Base-by-base conservation (phyloP, 176 grass and related monocot genomes). In the Eragrostis curvula region DNA sequence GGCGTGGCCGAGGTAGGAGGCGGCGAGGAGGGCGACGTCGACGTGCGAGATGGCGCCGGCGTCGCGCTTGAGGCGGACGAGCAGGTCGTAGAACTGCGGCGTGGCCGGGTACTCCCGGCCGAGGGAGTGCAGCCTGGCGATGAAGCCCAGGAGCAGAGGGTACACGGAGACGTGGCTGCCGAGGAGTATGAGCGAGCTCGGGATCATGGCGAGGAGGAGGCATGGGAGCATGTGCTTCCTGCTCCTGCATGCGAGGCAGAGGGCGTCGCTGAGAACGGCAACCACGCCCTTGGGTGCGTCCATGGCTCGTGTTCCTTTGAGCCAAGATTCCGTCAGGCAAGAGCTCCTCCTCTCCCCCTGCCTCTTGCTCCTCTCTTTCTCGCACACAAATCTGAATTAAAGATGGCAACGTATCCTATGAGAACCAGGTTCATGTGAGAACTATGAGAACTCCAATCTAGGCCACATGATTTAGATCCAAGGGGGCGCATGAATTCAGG, bases 221-320 rank as follows among this genome's bases (percentile, higher is more conserved):
- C 61, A 61, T 5, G 80, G 74, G 41, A 83, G 55, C 86, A 83
- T 88, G 46, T 79, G 67, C 74, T 79, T 83, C 86, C 21, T 79
- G 67, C 56, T 83, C 48, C 58, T 79, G 20, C 16, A 45, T 56
- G 80, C 56, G 24, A 88, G 56, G 74, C 32, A 72, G 30, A 73
- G 2, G 66, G 80, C 86, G 24, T 88, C 73, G 23, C 48, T 83
- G 17, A 88, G 66, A 23, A 88, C 75, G 44, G 44, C 80, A 8
- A 41, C 56, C 49, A 50, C 66, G 24, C 73, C 74, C 56, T 12
- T 51, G 18, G 74, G 56, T 5, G 79, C 51, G 46, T 88, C 80
- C 66, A 83, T 88, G 73, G 66, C 32, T 45, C 16, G 14, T 20
- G 52, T 25, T 53, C 7, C 25, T 72, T 15, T 2, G 44, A 21